These are phyloP conservation scores for Pythium dissimile DNA, from an alignment of 352 stramenopile species.

Conservation along the genomic window DNA sequence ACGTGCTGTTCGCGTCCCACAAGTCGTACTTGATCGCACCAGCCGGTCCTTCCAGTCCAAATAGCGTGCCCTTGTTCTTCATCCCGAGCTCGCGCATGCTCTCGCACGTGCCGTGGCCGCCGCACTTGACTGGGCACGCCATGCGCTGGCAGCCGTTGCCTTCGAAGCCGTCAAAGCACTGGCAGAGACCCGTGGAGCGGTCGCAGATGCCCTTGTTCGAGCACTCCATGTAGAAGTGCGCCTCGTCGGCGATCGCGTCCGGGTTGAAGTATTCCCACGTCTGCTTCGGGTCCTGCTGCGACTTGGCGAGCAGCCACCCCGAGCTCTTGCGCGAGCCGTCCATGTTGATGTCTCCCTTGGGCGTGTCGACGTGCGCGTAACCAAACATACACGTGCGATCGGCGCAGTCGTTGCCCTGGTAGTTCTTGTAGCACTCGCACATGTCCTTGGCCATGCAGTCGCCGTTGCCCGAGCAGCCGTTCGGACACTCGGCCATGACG, in stretches of 20 bases:
- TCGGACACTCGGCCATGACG: conserved; percentile 52
- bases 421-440: conserved; percentile 87
- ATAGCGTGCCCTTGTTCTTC: conserved; percentile 43
- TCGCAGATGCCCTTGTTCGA: conserved; percentile 93
- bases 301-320: conserved; percentile 66
- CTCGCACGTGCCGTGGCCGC: conserved; percentile 66
- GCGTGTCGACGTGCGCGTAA: conserved; percentile 88
- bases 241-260: conserved; percentile 35
- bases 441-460: conserved; percentile 78
- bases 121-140: conserved; percentile 69
- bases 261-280: conserved; percentile 79
- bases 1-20: conserved; percentile 81
- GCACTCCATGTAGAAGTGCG: conserved; percentile 93
- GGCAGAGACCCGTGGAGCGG: conserved; percentile 69
- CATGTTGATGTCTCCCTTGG: conserved; percentile 93
- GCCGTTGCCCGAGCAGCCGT: conserved; percentile 81
- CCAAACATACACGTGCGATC: conserved; percentile 85
- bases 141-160: conserved; percentile 82
- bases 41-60: conserved; percentile 21
- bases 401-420: conserved; percentile 75
- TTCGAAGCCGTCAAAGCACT: conserved; percentile 90
- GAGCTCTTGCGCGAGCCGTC: conserved; percentile 35
- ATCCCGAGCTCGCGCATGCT: conserved; percentile 54
- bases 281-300: conserved; percentile 59
- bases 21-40: conserved; percentile 44